Conservation (phyloP, 495 filamentous ascomycete species). For the Beverwykella pulmonaria region DNA sequence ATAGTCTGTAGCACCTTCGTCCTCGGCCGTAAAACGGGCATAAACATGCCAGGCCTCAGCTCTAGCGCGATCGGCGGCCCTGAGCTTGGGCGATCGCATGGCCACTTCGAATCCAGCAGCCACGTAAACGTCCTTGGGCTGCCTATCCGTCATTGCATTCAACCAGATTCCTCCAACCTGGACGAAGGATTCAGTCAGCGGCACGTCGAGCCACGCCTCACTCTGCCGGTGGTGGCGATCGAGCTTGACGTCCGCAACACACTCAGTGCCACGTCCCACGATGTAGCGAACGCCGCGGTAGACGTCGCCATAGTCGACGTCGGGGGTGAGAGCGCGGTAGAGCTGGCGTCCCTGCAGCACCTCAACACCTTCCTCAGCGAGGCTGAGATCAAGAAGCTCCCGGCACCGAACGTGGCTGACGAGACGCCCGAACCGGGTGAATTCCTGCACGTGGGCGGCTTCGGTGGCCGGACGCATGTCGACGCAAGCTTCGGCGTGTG, state of each 20-base stretch:
- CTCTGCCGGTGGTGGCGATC: not conserved
- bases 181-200: slow-evolving; percentile 47
- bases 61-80: too few relatives aligned
- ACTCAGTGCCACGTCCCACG: not conserved
- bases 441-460: not conserved
- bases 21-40: not conserved
- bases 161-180: slow-evolving; percentile 51
- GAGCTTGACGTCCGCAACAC: not conserved
- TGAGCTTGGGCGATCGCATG: too few relatives aligned
- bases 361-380: too few relatives aligned
- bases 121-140: slow-evolving; percentile 5
- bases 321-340: not conserved
- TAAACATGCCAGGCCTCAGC: too few relatives aligned
- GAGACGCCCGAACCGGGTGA: not conserved
- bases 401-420: too few relatives aligned
- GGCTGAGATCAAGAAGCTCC: not conserved
- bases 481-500: too few relatives aligned
- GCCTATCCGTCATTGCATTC: slow-evolving; percentile 43
- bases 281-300: not conserved
- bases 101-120: too few relatives aligned
- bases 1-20: too few relatives aligned
- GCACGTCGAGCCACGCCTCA: not conserved
- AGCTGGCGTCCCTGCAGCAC: not conserved
- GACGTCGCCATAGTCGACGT: not conserved
- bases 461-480: too few relatives aligned